phyloP scores from a whole-genome alignment of 768 basidiomycete genomes.

The Boletellus sp. region DNA sequence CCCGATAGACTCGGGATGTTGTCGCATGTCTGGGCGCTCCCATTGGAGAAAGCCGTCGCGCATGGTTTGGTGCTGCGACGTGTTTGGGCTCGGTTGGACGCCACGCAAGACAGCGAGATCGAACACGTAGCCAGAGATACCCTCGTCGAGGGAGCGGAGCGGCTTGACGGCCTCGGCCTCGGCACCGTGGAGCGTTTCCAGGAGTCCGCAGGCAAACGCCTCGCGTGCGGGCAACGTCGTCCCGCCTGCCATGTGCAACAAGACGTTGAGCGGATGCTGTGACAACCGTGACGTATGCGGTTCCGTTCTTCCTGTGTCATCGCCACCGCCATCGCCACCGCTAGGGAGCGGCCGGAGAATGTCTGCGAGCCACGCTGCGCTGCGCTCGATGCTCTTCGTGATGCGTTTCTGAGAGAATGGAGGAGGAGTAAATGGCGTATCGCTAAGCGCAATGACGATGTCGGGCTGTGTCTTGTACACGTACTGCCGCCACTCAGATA shows the following conservation, averaged over 20 bases:
- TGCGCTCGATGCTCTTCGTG: conserved; percentile 72
- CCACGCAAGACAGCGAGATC: conserved; percentile 54
- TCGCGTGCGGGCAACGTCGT: conserved; percentile 51
- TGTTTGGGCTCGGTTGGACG: conserved; percentile 16
- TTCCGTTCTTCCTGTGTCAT: not conserved
- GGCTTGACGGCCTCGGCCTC: conserved; percentile 53
- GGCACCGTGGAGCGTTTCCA: conserved; percentile 52
- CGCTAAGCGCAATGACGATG: conserved; percentile 65
- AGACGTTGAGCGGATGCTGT: conserved; percentile 40
- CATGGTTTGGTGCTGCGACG: conserved; percentile 13
- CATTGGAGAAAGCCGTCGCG: conserved; percentile 11
- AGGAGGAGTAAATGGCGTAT: conserved; percentile 60
- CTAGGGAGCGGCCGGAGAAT: conserved; percentile 39
- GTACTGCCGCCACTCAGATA: conserved; percentile 54
- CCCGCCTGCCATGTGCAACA: conserved; percentile 71
- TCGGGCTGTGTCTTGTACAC: conserved; percentile 58
- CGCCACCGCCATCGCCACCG: no score
- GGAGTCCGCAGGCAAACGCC: conserved; percentile 57
- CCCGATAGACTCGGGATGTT: conserved; percentile 10
- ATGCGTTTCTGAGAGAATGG: conserved; percentile 76
- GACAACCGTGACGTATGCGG: not conserved
- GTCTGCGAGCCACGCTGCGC: conserved; percentile 57
- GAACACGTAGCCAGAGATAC: conserved; percentile 65
- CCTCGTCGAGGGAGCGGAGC: conserved; percentile 58
- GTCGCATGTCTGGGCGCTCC: conserved; percentile 11